These are phyloP conservation scores for Xylaria intraflava DNA, from an alignment of 495 filamentous ascomycete species.

Conservation along the genomic window DNA sequence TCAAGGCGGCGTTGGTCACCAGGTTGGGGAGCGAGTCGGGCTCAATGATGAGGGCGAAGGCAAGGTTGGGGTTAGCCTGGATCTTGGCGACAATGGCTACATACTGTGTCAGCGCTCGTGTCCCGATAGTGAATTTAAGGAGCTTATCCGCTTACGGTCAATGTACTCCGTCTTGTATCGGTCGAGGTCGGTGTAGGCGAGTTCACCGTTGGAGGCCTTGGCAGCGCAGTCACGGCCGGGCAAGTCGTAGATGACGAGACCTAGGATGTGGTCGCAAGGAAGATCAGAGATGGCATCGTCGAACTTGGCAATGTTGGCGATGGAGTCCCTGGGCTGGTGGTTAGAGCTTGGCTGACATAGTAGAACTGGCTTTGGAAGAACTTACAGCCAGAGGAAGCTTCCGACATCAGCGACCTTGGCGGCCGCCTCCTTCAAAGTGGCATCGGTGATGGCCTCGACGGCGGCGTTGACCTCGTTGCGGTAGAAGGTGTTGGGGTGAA, in stretches of 20 bases:
- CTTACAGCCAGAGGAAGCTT: conserved; percentile 66
- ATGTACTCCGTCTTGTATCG: conserved; percentile 66
- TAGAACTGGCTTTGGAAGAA: background rate
- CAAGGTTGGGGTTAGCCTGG: conserved; percentile 48
- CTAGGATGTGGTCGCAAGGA: conserved; percentile 49
- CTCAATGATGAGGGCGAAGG: conserved; percentile 55
- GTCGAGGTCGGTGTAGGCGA: conserved; percentile 53
- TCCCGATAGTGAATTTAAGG: background rate
- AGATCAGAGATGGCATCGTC: conserved; percentile 50
- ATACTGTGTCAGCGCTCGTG: conserved; percentile 24
- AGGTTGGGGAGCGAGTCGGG: conserved; percentile 77
- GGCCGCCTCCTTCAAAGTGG: conserved; percentile 35
- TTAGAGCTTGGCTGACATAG: conserved; percentile 9
- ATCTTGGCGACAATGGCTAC: conserved; percentile 51
- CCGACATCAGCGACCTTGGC: conserved; percentile 55
- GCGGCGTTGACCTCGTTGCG: conserved; percentile 46
- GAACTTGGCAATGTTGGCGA: conserved; percentile 54
- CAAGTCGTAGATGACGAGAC: conserved; percentile 70
- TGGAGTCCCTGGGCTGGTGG: conserved; percentile 39
- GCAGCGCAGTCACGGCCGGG: conserved; percentile 75
- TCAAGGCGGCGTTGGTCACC: conserved; percentile 62
- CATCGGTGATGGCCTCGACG: conserved; percentile 34
- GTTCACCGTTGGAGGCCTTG: conserved; percentile 70
- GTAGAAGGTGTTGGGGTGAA: conserved; percentile 54
- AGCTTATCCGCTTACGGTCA: conserved; percentile 42